Base-by-base conservation (phyloP, 805 yeast genomes). In the Starmerella davenportii region DNA sequence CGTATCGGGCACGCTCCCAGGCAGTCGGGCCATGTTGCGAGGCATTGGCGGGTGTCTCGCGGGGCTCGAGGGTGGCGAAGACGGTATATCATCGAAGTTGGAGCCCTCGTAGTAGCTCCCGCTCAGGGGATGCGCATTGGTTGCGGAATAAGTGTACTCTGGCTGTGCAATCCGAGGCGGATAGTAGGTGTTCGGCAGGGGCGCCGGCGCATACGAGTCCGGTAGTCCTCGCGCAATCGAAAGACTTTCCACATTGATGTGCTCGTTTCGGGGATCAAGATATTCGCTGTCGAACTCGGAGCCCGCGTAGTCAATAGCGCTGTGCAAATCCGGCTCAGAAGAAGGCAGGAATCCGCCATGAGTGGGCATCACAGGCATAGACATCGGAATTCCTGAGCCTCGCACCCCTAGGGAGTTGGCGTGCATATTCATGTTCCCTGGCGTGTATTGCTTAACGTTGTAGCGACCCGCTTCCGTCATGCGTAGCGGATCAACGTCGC, bases 31-130 rank as follows among this genome's bases (percentile, higher is more conserved):
- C 25, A 7, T 7, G 7, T 11, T 23, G 9, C 11, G 25, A 7
- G 32, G 32, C 23, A 32, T 19, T 3, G 36, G 36, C 16, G 25
- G 35, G 18, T 39, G 30, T 15, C 38, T 36, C 11, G 38, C 36
- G n/a, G 51, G 51, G 9, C 49, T 44, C 7, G 34, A 19, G 2
- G 54, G 54, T 2, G 53, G 53, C 4, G 54, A 50, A 2, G 52
- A 47, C 3, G 50, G 41, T 9, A 48, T 41, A n/a, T 45, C 44
- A n/a, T 30, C 37, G 38, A 30, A 37, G 24, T 37, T 21, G 14
- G 23, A 2, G 32, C 25, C 15, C 29, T n/a, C 34, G 33, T 20
- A 32, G 25, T 32, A 32, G 11, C 15, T 16, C 15, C 11, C 17
- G 18, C 15, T 21, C 25, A 21, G 7, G 18, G 23, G 35, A 7